Base-by-base conservation (phyloP, 345 rosid species). In the Gossypium ekmanianum region DNA sequence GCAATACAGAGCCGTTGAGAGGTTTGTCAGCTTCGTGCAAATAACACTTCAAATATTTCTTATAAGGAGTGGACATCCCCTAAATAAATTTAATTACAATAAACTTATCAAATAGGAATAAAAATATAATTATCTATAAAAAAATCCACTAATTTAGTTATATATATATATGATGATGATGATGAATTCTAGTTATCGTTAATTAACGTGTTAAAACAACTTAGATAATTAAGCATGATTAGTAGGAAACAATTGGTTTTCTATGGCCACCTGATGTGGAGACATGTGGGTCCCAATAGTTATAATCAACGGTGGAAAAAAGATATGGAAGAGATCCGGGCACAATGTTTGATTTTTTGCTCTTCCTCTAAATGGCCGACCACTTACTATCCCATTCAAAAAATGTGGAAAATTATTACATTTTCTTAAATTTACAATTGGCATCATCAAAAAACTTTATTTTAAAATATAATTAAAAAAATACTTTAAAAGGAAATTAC, bases 231-330 rank as follows among this genome's bases (percentile, higher is more conserved):
- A 69, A 51, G 43, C 20, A 52, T 29, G 73, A 48, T 52, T 27
- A 27, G 29, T 26, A 69, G 73, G 73, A 51, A 52, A 52, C 73
- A 69, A 51, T 17, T 16, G 47, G 29, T 4, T 27, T 48, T 66
- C 51, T 20, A 11, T 11, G 69, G 78, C 77, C 34, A 56, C 76
- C 80, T 11, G 9, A 17, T 29, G 20, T 18, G 79, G 84, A 2
- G 69, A 64, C 84, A 80, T 10, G 67, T 63, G 73, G 85, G 84
- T 11, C 78, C 84, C 75, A 24, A 2, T 7, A 8, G 2, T 7
- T 34, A 7, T 0, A 17, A 80, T 75, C 81, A 48, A 76, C 55
- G 83, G 79, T 56, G 43, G 17, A 48, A 61, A 65, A 45, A 76
- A 59, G 74, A 59, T 54, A 54, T 29, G 44, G 57, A 50, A 27